Evolutionary conservation across 495 filamentous ascomycete genomes (phyloP).

Genomic region (Penicillium coprophilum): DNA sequence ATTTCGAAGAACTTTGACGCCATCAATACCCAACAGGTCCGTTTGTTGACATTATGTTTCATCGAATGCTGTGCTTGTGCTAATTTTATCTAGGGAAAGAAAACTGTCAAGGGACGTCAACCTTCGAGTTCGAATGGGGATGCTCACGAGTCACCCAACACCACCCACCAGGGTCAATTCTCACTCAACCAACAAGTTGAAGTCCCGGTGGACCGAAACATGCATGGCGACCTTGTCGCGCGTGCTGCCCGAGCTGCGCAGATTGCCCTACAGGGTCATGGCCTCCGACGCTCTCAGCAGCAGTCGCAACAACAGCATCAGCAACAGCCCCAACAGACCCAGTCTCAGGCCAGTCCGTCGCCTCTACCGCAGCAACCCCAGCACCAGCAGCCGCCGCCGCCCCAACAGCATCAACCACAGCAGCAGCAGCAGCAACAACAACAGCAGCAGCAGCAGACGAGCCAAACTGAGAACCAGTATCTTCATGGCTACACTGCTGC

Average conservation of each 20-base stretch:
- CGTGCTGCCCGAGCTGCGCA: conserved; percentile 55
- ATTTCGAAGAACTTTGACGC: conserved; percentile 71
- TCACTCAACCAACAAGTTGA: conserved; percentile 44
- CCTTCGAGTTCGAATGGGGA: conserved; percentile 45
- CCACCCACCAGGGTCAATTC: conserved; percentile 48
- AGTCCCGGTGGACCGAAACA: conserved; percentile 44
- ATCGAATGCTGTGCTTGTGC: conserved; percentile 1
- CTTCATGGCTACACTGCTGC: conserved; percentile 32
- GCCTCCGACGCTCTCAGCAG: conserved; percentile 45
- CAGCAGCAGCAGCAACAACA: conserved; percentile 23
- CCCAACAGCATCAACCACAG: conserved; percentile 27
- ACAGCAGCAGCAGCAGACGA: conserved; percentile 28
- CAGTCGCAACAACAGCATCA: conserved; percentile 38
- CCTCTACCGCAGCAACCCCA: conserved; percentile 29
- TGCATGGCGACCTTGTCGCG: conserved; percentile 53
- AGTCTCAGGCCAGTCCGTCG: conserved; percentile 26
- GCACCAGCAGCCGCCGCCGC: conserved; percentile 33
- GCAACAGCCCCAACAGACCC: conserved; percentile 24
- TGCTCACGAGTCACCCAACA: conserved; percentile 37
- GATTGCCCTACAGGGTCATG: conserved; percentile 53
- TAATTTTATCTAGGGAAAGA: conserved; percentile 41
- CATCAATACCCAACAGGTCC: conserved; percentile 56
- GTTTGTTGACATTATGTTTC: conserved; percentile 3
- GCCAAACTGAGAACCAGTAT: conserved; percentile 35
- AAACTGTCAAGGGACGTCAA: conserved; percentile 44